A percentile compares a stretch with the other conserved stretches of the same genome.
Conservation (phyloP, 306 rosid species). For the Pyrus pyrifolia region DNA sequence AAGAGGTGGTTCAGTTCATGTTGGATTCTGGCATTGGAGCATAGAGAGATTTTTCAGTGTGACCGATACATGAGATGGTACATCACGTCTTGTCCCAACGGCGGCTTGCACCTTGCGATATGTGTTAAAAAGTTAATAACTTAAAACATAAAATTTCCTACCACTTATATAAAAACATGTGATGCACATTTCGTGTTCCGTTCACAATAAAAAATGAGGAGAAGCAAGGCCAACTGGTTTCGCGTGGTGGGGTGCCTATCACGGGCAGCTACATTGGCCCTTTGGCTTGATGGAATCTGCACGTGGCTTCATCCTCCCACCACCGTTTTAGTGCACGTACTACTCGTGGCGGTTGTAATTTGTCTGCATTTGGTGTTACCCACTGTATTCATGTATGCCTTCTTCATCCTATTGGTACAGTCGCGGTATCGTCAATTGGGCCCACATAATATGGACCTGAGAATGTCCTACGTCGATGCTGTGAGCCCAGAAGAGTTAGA, state of each 20-base stretch:
- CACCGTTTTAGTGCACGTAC: conserved; percentile 47
- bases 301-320: conserved; percentile 75
- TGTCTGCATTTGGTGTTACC: conserved; percentile 62
- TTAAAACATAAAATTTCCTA: too few species aligned
- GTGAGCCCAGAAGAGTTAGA: conserved; percentile 69
- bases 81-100: too few species aligned
- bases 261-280: conserved; percentile 41
- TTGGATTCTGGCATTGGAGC: conserved; percentile 81
- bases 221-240: conserved; percentile 88
- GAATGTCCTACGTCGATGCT: conserved; percentile 61
- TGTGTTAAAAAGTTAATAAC: too few species aligned
- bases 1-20: conserved; percentile 82
- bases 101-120: too few species aligned
- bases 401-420: conserved; percentile 44
- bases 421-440: conserved; percentile 35
- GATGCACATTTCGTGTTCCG: accelerated
- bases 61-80: accelerated
- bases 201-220: conserved; percentile 16
- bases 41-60: neutral
- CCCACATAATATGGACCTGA: conserved; percentile 52
- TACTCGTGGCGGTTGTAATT: conserved; percentile 42
- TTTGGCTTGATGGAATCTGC: conserved; percentile 44
- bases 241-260: conserved; percentile 48
- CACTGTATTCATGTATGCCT: conserved; percentile 65
- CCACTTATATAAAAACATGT: too few species aligned